Evolutionary conservation across 345 rosid genomes (phyloP).

Genomic region (Turnera subulata): DNA sequence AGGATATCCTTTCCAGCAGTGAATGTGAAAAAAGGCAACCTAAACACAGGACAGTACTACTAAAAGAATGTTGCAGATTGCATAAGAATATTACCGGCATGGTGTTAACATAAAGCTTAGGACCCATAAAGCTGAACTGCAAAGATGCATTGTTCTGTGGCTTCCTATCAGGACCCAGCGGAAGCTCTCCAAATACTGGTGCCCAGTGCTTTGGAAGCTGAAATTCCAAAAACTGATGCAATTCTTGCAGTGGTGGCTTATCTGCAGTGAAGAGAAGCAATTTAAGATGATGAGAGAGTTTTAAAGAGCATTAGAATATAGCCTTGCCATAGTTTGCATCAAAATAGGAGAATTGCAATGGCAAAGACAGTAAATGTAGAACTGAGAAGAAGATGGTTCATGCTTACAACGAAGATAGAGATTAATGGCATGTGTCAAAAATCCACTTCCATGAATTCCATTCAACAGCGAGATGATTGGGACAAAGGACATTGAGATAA

Average conservation of each 20-base stretch:
- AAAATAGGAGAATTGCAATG: too few species aligned
- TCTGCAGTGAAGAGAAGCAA: constrained; percentile 35
- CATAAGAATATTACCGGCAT: constrained; percentile 47
- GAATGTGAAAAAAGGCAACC: too few species aligned
- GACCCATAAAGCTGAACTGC: constrained; percentile 88
- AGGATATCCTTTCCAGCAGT: too few species aligned
- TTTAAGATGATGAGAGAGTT: neutral
- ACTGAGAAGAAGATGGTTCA: neutral
- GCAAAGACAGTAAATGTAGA: neutral
- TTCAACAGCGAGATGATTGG: constrained; percentile 87
- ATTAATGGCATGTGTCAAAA: constrained; percentile 94
- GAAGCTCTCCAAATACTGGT: constrained; percentile 93
- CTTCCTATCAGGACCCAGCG: constrained; percentile 88
- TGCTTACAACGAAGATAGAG: constrained; percentile 82
- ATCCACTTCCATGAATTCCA: constrained; percentile 95
- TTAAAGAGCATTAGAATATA: neutral
- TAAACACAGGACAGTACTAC: too few species aligned
- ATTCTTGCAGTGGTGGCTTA: constrained; percentile 87
- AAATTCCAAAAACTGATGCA: constrained; percentile 92
- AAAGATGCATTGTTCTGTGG: constrained; percentile 65
- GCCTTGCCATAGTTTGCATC: too few species aligned
- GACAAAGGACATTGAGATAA: constrained; percentile 80
- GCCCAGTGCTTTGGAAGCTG: constrained; percentile 99
- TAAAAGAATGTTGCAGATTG: neutral
- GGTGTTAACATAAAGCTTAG: constrained; percentile 86